Base-by-base conservation (phyloP, 805 yeast genomes). In the Hanseniaspora occidentalis region DNA sequence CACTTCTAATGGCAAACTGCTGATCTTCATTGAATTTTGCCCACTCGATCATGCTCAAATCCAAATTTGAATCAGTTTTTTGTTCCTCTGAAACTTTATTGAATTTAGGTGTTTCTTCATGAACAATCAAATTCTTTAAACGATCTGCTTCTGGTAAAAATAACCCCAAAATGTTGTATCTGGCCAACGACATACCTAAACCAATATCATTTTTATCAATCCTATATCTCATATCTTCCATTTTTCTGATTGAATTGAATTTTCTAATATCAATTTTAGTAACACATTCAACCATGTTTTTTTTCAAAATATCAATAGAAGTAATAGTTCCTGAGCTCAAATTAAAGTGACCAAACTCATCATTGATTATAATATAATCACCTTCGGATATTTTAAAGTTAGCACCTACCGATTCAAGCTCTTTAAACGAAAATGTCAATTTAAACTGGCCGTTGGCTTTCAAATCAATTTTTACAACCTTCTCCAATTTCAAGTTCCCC, bases 191-290 rank as follows among this genome's bases (percentile, higher is more conserved):
- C 67, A 88, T 67, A 0, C 88, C 86, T 48, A 73, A 77, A 41
- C 74, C 79, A 60, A 77, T 70, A 36, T 79, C 86, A 58, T 86
- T 94, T 52, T 75, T 77, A 54, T 89, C 97, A 20, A 88, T 66
- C 41, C 97, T 65, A 47, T 73, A 85, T 2, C 57, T 50, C 1
- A 53, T 34, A 26, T 35, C 22, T 34, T 14, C 11, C 20, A n/a
- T 41, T 35, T 36, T 47, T 38, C 37, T 37, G 29, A 42, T 46
- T 37, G 21, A 51, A 50, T 40, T 41, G 44, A 26, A 36, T 29
- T n/a, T 44, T 31, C 19, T 27, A 21, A 19, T 38, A 41, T 16
- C 45, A 47, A 25, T 53, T 37, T 29, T 54, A 50, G 40, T 58
- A 54, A 42, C 62, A 60, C 7, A 66, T 59, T n/a, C n/a, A n/a